These are phyloP conservation scores for Phytophthora lateralis DNA, from an alignment of 352 stramenopile species.

Conservation along the genomic window DNA sequence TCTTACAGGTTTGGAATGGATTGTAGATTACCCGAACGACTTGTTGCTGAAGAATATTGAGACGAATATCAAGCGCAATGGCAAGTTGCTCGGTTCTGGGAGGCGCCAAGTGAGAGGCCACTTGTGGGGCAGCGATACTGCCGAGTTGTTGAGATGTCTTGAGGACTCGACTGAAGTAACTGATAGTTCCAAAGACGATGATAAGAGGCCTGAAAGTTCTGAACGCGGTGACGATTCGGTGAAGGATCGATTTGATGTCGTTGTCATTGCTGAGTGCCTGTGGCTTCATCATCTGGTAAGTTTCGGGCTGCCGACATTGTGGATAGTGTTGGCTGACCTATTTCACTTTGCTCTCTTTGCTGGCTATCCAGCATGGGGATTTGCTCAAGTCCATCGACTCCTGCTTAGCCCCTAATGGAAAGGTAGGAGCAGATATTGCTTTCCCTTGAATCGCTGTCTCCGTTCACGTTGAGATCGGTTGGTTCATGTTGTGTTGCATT, in stretches of 20 bases:
- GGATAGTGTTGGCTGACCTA: not conserved
- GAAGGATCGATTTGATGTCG: slow-evolving; percentile 41
- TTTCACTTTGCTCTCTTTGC: not conserved
- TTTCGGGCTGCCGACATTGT: not conserved
- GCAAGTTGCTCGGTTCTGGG: slow-evolving; percentile 32
- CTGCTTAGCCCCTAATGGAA: slow-evolving; percentile 36
- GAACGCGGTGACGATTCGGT: not conserved
- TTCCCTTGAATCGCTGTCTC: slow-evolving; percentile 1
- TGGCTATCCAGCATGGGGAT: slow-evolving; percentile 39
- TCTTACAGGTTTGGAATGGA: not conserved
- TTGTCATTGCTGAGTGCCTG: slow-evolving; percentile 55
- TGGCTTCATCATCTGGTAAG: slow-evolving; percentile 56
- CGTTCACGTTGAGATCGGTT: slow-evolving; percentile 17
- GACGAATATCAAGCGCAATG: slow-evolving; percentile 47
- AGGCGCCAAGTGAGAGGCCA: slow-evolving; percentile 42
- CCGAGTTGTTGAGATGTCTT: slow-evolving; percentile 25
- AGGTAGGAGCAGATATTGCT: slow-evolving; percentile 22
- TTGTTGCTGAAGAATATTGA: slow-evolving; percentile 53
- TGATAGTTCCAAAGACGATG: not conserved
- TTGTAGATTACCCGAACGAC: slow-evolving; percentile 55
- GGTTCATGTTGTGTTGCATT: slow-evolving; percentile 4
- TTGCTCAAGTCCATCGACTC: slow-evolving; percentile 48
- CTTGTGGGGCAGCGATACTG: slow-evolving; percentile 43
- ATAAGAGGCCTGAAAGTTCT: not conserved
- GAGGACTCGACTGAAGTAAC: not conserved